Evolutionary conservation across 129 eudicot genomes (phyloP).

Genomic region (Lactuca sativa): DNA sequence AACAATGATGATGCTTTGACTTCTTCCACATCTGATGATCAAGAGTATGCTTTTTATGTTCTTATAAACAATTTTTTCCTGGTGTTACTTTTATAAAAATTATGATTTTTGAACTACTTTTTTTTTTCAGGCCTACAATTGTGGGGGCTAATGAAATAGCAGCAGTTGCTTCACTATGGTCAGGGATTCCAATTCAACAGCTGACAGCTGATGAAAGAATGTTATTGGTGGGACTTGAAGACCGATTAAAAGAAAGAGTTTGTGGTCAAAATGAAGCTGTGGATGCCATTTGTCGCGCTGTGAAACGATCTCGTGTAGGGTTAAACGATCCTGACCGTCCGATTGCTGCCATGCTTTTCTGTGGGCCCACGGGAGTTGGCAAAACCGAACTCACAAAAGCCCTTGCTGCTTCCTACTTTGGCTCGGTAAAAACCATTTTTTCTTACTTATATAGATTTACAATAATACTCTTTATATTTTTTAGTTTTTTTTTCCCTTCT

Average conservation of each 20-base stretch:
- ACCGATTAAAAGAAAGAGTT: slow-evolving; percentile 72
- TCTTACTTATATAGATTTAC: no score
- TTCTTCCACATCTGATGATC: slow-evolving; percentile 40
- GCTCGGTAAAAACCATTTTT: slow-evolving; percentile 58
- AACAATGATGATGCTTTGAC: slow-evolving; percentile 38
- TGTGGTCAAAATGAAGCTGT: slow-evolving; percentile 97
- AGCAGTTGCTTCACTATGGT: slow-evolving; percentile 85
- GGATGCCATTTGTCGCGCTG: slow-evolving; percentile 81
- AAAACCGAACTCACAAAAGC: slow-evolving; percentile 95
- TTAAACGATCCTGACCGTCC: slow-evolving; percentile 87
- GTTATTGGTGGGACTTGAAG: slow-evolving; percentile 72
- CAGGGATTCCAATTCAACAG: slow-evolving; percentile 81
- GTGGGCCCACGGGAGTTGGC: slow-evolving; percentile 99
- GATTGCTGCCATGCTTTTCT: slow-evolving; percentile 88
- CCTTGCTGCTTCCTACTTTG: slow-evolving; percentile 77
- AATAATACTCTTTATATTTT: no score
- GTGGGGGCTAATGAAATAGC: slow-evolving; percentile 87
- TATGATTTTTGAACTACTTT: slow-evolving; percentile 13
- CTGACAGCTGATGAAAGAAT: slow-evolving; percentile 74
- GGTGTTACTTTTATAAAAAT: neutral
- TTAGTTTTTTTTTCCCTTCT: no score
- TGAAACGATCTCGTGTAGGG: slow-evolving; percentile 87
- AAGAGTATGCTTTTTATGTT: slow-evolving; percentile 53
- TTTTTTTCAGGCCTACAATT: slow-evolving; percentile 41
- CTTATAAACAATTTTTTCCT: neutral